Base-by-base conservation (phyloP, 441 rosid species). In the Syzygium syzygioides region DNA sequence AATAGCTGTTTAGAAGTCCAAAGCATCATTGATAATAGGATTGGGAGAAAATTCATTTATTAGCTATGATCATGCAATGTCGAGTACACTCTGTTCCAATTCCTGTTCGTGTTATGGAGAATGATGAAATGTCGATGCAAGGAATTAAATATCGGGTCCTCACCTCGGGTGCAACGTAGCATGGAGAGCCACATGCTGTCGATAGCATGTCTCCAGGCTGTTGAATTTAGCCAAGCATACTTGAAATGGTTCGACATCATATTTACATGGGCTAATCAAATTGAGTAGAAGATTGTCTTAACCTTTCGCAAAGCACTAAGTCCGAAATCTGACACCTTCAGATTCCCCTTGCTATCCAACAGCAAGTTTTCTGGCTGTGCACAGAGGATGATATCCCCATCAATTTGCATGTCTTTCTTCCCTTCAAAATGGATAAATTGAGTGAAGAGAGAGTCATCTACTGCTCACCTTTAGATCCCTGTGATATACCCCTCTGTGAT, bases 91-190 rank as follows among this genome's bases (percentile, higher is more conserved):
- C n/a, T 76, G 52, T 71, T 76, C 52, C 23, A 45, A 17, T 76
- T 37, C 17, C 83, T 76, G 28, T 37, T 20, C 28, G 6, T 71
- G 83, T 71, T 19, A 37, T 76, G 83, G 28, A 37, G 83, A 71
- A 23, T 14, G 8, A 11, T 37, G 80, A 34, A 20, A 37, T 37
- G 80, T 71, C 10, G 28, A 41, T 23, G 52, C 10, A 23, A 20
- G 52, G n/a, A 76, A 37, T 76, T 37, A 41, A 76, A 41, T 23
- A 41, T 41, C 6, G 83, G 83, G 64, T 87, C 53, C 90, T 91
- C 88, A 96, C 99, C 98, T 98, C 99, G 1, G 99, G 98, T 88
- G 99, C 98, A 71, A 95, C 96, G 64, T 98, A 96, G 92, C 98
- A 96, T 7, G 98, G 99, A 76, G 99, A 97, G 32, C 99, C 98